Conservation (phyloP, 768 basidiomycete genomes). For the Bullera alba region DNA sequence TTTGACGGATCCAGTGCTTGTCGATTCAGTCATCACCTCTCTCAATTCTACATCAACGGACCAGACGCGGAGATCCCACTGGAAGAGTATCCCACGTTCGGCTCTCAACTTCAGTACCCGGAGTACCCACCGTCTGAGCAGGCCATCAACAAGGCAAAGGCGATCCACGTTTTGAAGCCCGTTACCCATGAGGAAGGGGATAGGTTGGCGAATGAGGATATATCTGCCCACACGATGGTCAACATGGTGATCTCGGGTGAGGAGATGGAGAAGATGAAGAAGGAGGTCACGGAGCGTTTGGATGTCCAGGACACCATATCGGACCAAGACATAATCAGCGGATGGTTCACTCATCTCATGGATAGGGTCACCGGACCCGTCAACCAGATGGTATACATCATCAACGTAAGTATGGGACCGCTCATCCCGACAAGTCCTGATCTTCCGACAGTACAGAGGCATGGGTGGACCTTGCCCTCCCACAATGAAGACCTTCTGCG, state of each 20-base stretch:
- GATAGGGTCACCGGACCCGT: not conserved
- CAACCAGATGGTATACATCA: too few relatives aligned
- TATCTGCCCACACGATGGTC: not conserved
- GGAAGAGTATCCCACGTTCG: not conserved
- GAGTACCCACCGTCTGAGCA: constrained; percentile 1
- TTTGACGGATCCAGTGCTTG: not conserved
- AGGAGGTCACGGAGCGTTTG: too few relatives aligned
- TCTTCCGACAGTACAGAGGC: too few relatives aligned
- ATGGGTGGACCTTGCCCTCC: too few relatives aligned
- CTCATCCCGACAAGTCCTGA: too few relatives aligned
- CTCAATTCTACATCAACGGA: not conserved
- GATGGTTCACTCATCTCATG: not conserved
- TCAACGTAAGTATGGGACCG: too few relatives aligned
- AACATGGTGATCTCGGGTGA: not conserved
- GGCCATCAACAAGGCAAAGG: not conserved
- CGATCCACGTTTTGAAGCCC: too few relatives aligned
- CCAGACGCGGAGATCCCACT: not conserved
- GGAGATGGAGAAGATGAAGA: too few relatives aligned
- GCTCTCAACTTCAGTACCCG: not conserved
- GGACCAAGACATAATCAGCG: not conserved
- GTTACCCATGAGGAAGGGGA: not conserved
- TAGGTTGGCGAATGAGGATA: not conserved
- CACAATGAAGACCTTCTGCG: not conserved
- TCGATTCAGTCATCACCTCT: not conserved
- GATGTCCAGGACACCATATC: not conserved